Base-by-base conservation (phyloP, 164 flowering plant genomes). In the Dillenia suffruticosa region DNA sequence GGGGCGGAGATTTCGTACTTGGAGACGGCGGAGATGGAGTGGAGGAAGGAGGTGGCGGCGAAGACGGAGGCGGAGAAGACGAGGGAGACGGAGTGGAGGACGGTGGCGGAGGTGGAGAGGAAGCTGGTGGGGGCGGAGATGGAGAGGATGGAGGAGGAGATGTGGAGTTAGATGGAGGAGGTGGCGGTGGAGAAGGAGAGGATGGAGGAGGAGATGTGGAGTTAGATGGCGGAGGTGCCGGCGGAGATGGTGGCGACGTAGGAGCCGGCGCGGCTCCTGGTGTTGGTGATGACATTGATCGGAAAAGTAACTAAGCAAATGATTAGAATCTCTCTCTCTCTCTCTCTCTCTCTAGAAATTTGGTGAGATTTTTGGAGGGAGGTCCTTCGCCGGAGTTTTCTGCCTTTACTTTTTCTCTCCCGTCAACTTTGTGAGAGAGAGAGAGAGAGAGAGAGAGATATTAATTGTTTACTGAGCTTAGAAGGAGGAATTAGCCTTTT, bases 1-100 rank as follows among this genome's bases (percentile, higher is more conserved):
- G 67, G 0, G 78, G 58, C 12, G 78, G 15, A 1, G 67, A 9
- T 8, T 71, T 2, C 1, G 65, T 44, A 3, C 68, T 6, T 19
- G 76, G 56, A 3, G 79, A 60, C 9, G 73, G 56, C 5, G 78
- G 59, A 1, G 77, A 49, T 0, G 74, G 16, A 9, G 71, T 32
- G 14, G 72, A 32, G 0, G 72, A 26, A 5, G 79, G 17, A 1
- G 68, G 49, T 5, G 77, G 12, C 12, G 74, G 61, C 9, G 80
- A 63, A 2, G 82, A 24, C 0, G 83, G 51, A 5, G 82, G 71
- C 32, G 79, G 66, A 3, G 83, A 76, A 6, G 84, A 60, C 1
- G 71, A 12, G 10, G 71, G 24, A 10, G 84, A 53, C 0, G 75
- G 32, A 9, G 69, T 10, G 0, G 72, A 43, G 0, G 82, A 58